phyloP scores from a whole-genome alignment of 148 eudicot species.

The Fallopia convolvulus region DNA sequence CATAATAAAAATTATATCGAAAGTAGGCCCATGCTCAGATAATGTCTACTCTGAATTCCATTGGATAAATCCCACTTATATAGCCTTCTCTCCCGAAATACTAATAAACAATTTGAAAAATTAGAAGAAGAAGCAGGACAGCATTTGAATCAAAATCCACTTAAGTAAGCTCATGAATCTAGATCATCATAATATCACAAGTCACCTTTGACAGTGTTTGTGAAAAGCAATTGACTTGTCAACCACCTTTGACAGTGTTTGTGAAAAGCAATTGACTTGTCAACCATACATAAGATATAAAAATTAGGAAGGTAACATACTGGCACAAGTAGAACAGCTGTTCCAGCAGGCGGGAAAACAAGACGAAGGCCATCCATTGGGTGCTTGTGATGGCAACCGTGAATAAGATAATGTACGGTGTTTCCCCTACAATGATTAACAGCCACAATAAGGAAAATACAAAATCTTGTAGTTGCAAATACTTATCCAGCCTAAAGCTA shows the following conservation, averaged over 20 bases:
- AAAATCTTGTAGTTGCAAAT: not conserved
- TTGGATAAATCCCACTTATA: not conserved
- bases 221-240: not conserved
- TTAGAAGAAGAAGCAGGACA: too few relatives aligned
- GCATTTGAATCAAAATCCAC: too few relatives aligned
- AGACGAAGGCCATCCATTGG: conserved; percentile 95
- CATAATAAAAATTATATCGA: not conserved
- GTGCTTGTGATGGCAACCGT: conserved; percentile 98
- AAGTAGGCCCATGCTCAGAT: not conserved
- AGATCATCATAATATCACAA: too few relatives aligned
- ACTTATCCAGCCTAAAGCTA: not conserved
- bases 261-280: too few relatives aligned
- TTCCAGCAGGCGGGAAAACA: conserved; percentile 91
- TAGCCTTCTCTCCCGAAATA: not conserved
- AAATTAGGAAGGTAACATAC: conserved; percentile 29
- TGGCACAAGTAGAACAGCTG: conserved; percentile 61
- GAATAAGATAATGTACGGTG: conserved; percentile 83
- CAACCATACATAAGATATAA: not conserved
- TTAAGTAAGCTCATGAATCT: too few relatives aligned
- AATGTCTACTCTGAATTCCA: not conserved
- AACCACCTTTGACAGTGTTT: not conserved
- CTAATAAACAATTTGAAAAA: not conserved
- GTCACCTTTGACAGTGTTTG: too few relatives aligned
- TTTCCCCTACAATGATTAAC: conserved; percentile 34
- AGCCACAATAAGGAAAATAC: not conserved